These are phyloP conservation scores for Emergomyces orientalis DNA, from an alignment of 2,329 filamentous ascomycete species.

Conservation along the genomic window DNA sequence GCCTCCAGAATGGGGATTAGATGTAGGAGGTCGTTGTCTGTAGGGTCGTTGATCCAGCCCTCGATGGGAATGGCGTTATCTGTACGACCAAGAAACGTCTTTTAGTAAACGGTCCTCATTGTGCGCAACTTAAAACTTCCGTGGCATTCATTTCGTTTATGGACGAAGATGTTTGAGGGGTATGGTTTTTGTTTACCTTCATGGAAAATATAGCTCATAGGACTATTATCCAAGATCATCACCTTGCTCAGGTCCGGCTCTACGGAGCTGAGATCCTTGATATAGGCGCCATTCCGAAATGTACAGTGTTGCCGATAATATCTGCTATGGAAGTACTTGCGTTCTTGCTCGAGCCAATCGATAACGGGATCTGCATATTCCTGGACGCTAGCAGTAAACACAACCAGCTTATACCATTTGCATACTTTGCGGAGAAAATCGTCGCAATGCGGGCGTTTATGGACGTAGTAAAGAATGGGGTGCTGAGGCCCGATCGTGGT, in stretches of 20 bases:
- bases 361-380: constrained; percentile 98
- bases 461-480: constrained; percentile 96
- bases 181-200: constrained; percentile 54
- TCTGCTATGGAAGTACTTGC: constrained; percentile 87
- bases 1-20: constrained; percentile 87
- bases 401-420: constrained; percentile 96
- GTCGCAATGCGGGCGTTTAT: constrained; percentile 94
- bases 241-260: constrained; percentile 96
- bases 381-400: constrained; percentile 95
- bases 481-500: constrained; percentile 68
- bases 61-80: constrained; percentile 99
- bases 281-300: constrained; percentile 88
- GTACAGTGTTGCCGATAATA: constrained; percentile 98
- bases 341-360: constrained; percentile 93
- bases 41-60: constrained; percentile 98
- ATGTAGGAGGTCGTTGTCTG: constrained; percentile 89
- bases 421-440: constrained; percentile 89
- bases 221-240: constrained; percentile 98
- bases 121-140: background rate
- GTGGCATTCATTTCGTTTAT: background rate
- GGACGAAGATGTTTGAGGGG: background rate
- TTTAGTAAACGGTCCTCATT: constrained; percentile 4
- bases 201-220: constrained; percentile 96
- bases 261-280: constrained; percentile 92
- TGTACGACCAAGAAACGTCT: constrained; percentile 31